Evolutionary conservation across 495 filamentous ascomycete genomes (phyloP).

Genomic region (Penicillium goetzii): DNA sequence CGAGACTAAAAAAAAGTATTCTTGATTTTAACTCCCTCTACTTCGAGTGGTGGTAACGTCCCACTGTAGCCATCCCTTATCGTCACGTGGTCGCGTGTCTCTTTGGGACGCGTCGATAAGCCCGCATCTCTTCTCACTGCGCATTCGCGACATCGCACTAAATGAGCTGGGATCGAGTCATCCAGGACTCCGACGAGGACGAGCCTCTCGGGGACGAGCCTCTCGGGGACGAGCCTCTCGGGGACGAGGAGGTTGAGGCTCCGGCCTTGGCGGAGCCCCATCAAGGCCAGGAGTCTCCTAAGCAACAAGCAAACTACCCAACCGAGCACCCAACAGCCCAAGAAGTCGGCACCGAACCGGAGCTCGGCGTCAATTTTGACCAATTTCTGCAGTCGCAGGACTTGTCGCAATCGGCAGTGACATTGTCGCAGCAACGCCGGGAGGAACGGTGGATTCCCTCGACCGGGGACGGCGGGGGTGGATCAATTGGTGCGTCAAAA

Average conservation of each 20-base stretch:
- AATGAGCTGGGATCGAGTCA: slow-evolving; percentile 46
- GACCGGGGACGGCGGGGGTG: slow-evolving; percentile 29
- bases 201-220: slow-evolving; percentile 41
- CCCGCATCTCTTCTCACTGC: slow-evolving; percentile 7
- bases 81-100: slow-evolving; percentile 43
- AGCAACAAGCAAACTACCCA: slow-evolving; percentile 20
- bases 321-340: slow-evolving; percentile 14
- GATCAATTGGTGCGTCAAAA: slow-evolving; percentile 41
- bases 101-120: slow-evolving; percentile 34
- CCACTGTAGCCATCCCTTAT: slow-evolving; percentile 27
- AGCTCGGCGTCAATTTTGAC: slow-evolving; percentile 45
- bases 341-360: slow-evolving; percentile 17
- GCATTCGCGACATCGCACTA: slow-evolving; percentile 10
- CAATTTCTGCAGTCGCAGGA: slow-evolving; percentile 45
- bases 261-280: slow-evolving; percentile 29
- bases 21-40: neutral
- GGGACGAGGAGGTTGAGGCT: slow-evolving; percentile 30
- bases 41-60: neutral
- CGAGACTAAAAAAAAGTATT: neutral
- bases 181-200: slow-evolving; percentile 57
- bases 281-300: slow-evolving; percentile 18
- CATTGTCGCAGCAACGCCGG: slow-evolving; percentile 43
- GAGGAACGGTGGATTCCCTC: slow-evolving; percentile 48
- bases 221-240: slow-evolving; percentile 48
- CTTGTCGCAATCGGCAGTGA: slow-evolving; percentile 16